Evolutionary conservation across 257 asterid genomes (phyloP).

Genomic region (Cinchona pubescens): DNA sequence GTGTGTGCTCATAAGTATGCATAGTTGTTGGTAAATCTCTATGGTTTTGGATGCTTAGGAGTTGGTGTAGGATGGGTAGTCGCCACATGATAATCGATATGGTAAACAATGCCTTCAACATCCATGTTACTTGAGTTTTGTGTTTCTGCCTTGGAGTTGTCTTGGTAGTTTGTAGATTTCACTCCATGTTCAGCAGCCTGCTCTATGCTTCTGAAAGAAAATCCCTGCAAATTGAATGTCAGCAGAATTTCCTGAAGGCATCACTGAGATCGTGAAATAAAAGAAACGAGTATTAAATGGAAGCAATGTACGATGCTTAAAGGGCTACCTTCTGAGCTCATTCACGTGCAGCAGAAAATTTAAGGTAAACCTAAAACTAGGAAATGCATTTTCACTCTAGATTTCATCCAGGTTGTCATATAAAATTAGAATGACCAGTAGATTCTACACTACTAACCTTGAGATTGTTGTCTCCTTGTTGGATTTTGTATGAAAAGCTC

Average conservation of each 20-base stretch:
- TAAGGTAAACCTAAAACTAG: neutral
- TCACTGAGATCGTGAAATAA: neutral
- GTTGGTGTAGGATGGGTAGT: constrained; percentile 30
- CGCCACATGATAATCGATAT: constrained; percentile 28
- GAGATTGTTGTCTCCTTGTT: neutral
- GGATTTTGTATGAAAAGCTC: neutral
- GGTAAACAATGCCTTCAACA: constrained; percentile 20
- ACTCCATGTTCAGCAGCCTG: constrained; percentile 12
- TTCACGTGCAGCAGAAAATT: neutral
- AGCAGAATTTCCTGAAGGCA: neutral
- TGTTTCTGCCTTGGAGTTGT: constrained; percentile 1
- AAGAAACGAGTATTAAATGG: neutral
- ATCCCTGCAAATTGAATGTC: constrained; percentile 5
- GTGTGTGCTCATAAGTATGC: neutral
- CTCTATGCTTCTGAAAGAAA: neutral
- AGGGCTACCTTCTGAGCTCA: neutral
- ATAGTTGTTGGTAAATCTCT: constrained; percentile 6
- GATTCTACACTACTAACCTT: neutral
- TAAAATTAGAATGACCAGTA: neutral
- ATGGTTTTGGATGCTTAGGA: constrained; percentile 25
- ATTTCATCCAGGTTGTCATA: neutral
- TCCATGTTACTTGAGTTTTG: constrained; percentile 16
- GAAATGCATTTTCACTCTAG: neutral
- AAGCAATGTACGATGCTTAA: neutral
- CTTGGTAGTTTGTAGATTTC: constrained; percentile 12